Base-by-base conservation (phyloP, 805 yeast genomes). In the Candida insectalens region DNA sequence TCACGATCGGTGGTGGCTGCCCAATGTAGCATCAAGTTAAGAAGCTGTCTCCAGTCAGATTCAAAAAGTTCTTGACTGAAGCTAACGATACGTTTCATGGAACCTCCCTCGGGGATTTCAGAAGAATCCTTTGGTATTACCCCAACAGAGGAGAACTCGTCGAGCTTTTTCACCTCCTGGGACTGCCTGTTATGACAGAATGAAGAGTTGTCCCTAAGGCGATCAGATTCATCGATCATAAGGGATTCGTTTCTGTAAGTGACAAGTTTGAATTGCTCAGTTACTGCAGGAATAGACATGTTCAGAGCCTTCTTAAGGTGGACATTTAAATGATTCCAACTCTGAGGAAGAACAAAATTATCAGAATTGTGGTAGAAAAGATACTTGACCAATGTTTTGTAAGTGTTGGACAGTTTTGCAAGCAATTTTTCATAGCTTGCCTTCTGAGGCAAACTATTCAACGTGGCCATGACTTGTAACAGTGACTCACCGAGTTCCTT, bases 181-280 rank as follows among this genome's bases (percentile, higher is more conserved):
- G 44, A 41, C 6, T 45, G 37, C 23, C 42, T 42, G 22, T 47
- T n/a, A n/a, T n/a, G n/a, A n/a, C n/a, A n/a, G n/a, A n/a, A n/a
- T n/a, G n/a, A n/a, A n/a, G n/a, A n/a, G n/a, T n/a, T n/a, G n/a
- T n/a, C n/a, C n/a, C n/a, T n/a, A n/a, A n/a, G n/a, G 6, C 32
- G 19, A 29, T 38, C 45, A 4, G 47, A 29, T 29, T 55, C 58
- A 46, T 72, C 74, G 30, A 75, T 61, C 67, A 77, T 74, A 34
- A 81, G 58, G 3, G 85, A 77, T 55, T 80, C 85, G 50, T 81
- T 81, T 47, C 88, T 58, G 46, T 74, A 77, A 33, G 74, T 68
- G 4, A 80, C 70, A 20, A 79, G 48, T 33, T 76, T 76, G 32
- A 76, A 63, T 36, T 74, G 80, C 28, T 69, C 71, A 17, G 38